Evolutionary conservation across 805 yeast genomes (phyloP).

Genomic region (Starmerella potacharoeniae): DNA sequence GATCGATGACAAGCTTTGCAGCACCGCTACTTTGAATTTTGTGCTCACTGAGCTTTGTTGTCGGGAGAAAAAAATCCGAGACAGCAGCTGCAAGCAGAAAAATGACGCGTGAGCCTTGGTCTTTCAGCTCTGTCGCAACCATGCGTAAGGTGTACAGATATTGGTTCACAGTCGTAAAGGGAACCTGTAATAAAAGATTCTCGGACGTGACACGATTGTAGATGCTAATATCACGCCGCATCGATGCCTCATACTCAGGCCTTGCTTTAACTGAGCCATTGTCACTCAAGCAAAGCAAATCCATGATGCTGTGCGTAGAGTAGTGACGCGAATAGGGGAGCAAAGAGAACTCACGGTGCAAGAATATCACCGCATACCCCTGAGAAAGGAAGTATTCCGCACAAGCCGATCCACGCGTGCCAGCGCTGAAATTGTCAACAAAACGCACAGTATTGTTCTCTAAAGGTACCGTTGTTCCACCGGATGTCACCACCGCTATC

Average conservation of each 20-base stretch:
- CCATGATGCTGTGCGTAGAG: slow-evolving; percentile 75
- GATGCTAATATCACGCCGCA: slow-evolving; percentile 46
- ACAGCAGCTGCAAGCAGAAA: slow-evolving; percentile 96
- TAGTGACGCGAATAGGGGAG: slow-evolving; percentile 85
- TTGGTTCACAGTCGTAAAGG: slow-evolving; percentile 92
- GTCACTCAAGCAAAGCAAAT: slow-evolving; percentile 50
- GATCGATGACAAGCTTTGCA: slow-evolving; percentile 61
- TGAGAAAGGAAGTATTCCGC: slow-evolving; percentile 80
- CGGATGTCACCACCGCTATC: slow-evolving; percentile 80
- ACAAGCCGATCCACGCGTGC: slow-evolving; percentile 93
- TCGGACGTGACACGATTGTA: slow-evolving; percentile 38
- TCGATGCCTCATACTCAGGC: slow-evolving; percentile 45
- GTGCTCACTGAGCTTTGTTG: slow-evolving; percentile 76
- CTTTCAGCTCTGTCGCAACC: slow-evolving; percentile 46
- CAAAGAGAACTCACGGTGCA: slow-evolving; percentile 84
- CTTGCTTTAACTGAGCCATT: slow-evolving; percentile 48
- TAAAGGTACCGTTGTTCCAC: slow-evolving; percentile 96
- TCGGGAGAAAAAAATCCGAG: slow-evolving; percentile 88
- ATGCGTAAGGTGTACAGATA: slow-evolving; percentile 73
- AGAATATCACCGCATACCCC: slow-evolving; percentile 85
- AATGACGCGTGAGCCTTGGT: slow-evolving; percentile 43
- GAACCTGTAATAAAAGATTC: slow-evolving; percentile 52
- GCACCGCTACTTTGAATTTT: slow-evolving; percentile 74
- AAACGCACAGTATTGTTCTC: slow-evolving; percentile 95
- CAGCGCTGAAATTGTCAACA: slow-evolving; percentile 94